Percentiles rank a stretch among this genome's conserved stretches.
These are phyloP conservation scores for Penicillium hordei DNA, from an alignment of 2,329 filamentous ascomycete genomes.

Conservation along the genomic window DNA sequence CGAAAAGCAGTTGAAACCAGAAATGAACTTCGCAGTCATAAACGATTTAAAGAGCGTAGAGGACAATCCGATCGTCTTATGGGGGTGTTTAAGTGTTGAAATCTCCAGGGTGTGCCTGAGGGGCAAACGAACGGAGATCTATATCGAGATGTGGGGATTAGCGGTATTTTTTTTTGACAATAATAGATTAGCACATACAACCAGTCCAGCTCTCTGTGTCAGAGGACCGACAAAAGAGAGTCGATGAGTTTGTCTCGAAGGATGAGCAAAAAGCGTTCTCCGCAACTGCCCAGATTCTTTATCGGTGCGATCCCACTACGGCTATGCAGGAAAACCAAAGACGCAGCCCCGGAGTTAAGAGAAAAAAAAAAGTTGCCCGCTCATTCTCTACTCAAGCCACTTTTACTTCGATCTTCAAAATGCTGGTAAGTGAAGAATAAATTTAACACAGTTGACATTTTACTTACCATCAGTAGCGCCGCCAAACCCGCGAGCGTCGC, in stretches of 20 bases:
- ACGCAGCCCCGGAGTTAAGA: constrained; percentile 33
- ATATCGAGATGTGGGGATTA: constrained; percentile 12
- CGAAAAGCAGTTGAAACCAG: constrained; percentile 2
- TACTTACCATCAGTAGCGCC: constrained; percentile 48
- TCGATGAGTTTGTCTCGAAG: constrained; percentile 17
- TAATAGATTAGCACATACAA: constrained; percentile 17
- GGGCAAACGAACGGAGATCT: constrained; percentile 30
- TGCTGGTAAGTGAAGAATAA: constrained; percentile 31
- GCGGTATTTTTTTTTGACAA: neutral
- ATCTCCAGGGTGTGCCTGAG: constrained; percentile 31
- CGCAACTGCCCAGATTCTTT: constrained; percentile 29
- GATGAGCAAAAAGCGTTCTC: constrained; percentile 22
- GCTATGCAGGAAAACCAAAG: constrained; percentile 23
- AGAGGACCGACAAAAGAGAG: constrained; percentile 25
- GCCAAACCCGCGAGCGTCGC: constrained; percentile 74
- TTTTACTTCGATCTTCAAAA: constrained; percentile 22
- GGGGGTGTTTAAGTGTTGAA: constrained; percentile 11
- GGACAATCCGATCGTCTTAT: constrained; percentile 27
- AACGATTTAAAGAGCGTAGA: constrained; percentile 29
- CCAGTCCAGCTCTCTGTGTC: constrained; percentile 26
- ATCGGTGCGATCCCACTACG: constrained; percentile 37
- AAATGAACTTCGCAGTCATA: constrained; percentile 11
- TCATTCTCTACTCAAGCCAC: constrained; percentile 7
- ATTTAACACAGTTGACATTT: neutral
- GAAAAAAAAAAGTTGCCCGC: constrained; percentile 43